Evolutionary conservation across 75 land plant species (phyloP), one percentile per base, ranked within the genome.

Genomic region (Larix kaempferi): DNA sequence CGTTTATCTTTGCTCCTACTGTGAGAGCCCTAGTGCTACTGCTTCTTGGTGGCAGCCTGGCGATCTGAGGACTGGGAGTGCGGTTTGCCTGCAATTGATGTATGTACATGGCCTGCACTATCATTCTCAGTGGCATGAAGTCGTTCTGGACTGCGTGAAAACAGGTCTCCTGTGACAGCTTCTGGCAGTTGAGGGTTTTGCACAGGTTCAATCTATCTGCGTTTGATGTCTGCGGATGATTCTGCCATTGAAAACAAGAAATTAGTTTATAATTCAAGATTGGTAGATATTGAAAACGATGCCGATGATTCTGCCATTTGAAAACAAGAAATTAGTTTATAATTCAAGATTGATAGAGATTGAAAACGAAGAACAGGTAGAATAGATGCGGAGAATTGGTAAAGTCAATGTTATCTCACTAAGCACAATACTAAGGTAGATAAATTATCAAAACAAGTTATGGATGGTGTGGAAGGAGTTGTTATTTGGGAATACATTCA

Each of bases 51-150:
- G 57, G 58, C 21, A 14, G 56, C 21, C 7, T 73, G 19, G 61
- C 15, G 19, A n/a, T 59, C 22, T 19, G 78, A 12, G 74, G 25
- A 55, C 56, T 81, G 10, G 82, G n/a, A n/a, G 76, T 81, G 29
- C 52, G 62, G 6, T 75, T 49, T 2, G 76, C 73, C 41, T 83
- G 86, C 19, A 84, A 61, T 60, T 84, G 87, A 44, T 85, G 87
- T 81, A 83, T 54, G 60, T 79, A 85, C 81, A 85, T 85, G 29
- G 86, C 86, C 63, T 83, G 86, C 78, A 83, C 87, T 17, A 85
- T 83, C 86, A 79, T 85, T 41, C 87, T 56, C 66, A 85, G 75
- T 29, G 87, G 87, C 86, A 85, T 83, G 14, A 73, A 81, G 21
- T 83, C 86, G 69, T 83, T 85, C 77, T 79, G 87, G 19, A 79